Evolutionary conservation across 2,329 filamentous ascomycete genomes (phyloP).

Genomic region (Metarhizium humberi): DNA sequence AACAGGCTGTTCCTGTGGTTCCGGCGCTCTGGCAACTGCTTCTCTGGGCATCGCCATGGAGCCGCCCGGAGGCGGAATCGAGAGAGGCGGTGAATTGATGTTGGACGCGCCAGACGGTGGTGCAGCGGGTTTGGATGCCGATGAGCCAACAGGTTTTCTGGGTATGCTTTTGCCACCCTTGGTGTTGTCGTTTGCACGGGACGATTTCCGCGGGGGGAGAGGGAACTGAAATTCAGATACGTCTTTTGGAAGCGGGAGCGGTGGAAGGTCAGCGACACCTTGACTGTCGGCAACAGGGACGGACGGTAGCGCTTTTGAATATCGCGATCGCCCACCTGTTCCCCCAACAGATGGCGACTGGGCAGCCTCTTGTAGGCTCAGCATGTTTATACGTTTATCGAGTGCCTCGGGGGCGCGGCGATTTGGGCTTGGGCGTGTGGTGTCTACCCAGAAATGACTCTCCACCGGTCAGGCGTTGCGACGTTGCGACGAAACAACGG

Average conservation of each 20-base stretch:
- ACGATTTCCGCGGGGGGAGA: constrained; percentile 15
- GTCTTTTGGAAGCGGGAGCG: constrained; percentile 13
- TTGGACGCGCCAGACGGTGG: not conserved
- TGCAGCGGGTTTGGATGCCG: not conserved
- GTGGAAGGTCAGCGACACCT: constrained; percentile 6
- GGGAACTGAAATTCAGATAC: constrained; percentile 12
- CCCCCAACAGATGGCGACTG: constrained; percentile 6
- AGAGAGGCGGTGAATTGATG: constrained; percentile 10
- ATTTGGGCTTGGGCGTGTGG: not conserved
- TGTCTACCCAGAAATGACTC: not conserved
- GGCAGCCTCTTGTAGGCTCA: constrained; percentile 1
- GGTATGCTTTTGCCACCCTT: constrained; percentile 8
- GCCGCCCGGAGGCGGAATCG: constrained; percentile 5
- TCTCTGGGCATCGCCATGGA: constrained; percentile 27
- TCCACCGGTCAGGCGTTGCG: not conserved
- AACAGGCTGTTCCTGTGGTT: constrained; percentile 3
- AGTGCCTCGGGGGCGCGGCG: not conserved
- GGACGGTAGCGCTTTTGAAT: constrained; percentile 48
- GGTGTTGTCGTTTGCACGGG: constrained; percentile 11
- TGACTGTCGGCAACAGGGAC: not conserved
- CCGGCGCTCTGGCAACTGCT: constrained; percentile 16
- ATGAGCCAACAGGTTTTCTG: constrained; percentile 12
- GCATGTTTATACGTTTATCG: constrained; percentile 2
- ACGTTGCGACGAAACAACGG: too few species aligned
- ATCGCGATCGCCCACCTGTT: constrained; percentile 37